Evolutionary conservation across 768 basidiomycete species (phyloP), one percentile per base, ranked within the genome.

Genomic region (Coprinellus micaceus): DNA sequence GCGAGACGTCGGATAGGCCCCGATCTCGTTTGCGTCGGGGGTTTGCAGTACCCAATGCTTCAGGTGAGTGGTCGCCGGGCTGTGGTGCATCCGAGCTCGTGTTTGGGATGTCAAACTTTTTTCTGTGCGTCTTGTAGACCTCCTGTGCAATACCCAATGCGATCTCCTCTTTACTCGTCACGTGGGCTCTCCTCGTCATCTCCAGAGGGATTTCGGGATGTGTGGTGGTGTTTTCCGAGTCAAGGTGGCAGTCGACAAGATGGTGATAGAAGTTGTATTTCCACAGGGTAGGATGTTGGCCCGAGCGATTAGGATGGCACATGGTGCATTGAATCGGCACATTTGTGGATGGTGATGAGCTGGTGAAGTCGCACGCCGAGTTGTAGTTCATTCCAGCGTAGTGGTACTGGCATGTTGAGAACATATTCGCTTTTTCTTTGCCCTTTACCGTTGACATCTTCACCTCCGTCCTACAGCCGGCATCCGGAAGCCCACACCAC

Each of bases 261-360:
- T 60, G 59, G 45, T 60, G 47, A 19, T 56, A 22, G 15, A 61
- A 44, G 24, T 61, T 58, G 49, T 63, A 63, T 52, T 59, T 63
- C 62, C 62, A 61, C 25, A 63, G 54, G 2, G 58, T 59, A 22
- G 51, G 57, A 15, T 39, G 40, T 44, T 61, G 58, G 9, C 51
- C 36, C n/a, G 39, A 1, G 15, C 39, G 19, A 28, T 39, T 44
- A 24, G 29, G 21, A 26, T 56, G 59, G 50, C 64, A 65, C 1
- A 65, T 13, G 33, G 59, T 46, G 49, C 63, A 64, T 2, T 43
- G 49, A 15, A 64, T 57, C 12, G 63, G 63, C n/a, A 62, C 49
- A 54, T 64, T 64, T 3, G 61, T 64, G 41, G 51, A 64, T 10
- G 63, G 63, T 43, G 58, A 40, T 11, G 25, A 49, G 6, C 46